Conservation (phyloP, 345 rosid genomes). For the Citrus medica region DNA sequence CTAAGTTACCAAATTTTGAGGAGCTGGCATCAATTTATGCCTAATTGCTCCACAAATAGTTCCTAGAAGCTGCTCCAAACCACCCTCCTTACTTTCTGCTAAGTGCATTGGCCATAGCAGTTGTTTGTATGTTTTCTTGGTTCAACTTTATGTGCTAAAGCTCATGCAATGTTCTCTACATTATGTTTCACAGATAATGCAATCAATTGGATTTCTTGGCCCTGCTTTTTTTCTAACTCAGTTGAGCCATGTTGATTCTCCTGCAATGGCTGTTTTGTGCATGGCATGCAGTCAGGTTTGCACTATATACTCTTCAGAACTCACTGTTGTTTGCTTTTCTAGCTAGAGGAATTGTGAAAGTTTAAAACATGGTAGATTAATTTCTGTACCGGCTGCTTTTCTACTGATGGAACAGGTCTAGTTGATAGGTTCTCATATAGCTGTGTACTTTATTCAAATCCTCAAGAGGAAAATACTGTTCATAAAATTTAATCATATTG, state of each 20-base stretch:
- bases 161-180: constrained; percentile 2
- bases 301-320: not conserved
- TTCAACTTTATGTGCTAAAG: not conserved
- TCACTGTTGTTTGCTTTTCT: not conserved
- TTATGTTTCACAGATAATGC: constrained; percentile 67
- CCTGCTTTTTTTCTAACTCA: constrained; percentile 96
- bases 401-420: not conserved
- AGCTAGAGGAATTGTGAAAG: not conserved
- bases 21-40: too few species aligned
- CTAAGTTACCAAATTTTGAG: too few species aligned
- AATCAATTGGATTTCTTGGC: constrained; percentile 93
- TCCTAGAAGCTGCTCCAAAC: not conserved
- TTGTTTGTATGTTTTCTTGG: not conserved
- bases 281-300: constrained; percentile 93
- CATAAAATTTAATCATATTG: not conserved
- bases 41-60: too few species aligned
- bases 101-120: not conserved
- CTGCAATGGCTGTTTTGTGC: constrained; percentile 78
- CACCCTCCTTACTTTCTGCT: not conserved
- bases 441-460: not conserved
- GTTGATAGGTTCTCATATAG: not conserved
- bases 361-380: not conserved
- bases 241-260: constrained; percentile 85
- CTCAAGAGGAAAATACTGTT: not conserved
- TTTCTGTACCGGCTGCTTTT: not conserved